Base-by-base conservation (phyloP, 2,329 filamentous ascomycete genomes). In the Didymella arachidicola region DNA sequence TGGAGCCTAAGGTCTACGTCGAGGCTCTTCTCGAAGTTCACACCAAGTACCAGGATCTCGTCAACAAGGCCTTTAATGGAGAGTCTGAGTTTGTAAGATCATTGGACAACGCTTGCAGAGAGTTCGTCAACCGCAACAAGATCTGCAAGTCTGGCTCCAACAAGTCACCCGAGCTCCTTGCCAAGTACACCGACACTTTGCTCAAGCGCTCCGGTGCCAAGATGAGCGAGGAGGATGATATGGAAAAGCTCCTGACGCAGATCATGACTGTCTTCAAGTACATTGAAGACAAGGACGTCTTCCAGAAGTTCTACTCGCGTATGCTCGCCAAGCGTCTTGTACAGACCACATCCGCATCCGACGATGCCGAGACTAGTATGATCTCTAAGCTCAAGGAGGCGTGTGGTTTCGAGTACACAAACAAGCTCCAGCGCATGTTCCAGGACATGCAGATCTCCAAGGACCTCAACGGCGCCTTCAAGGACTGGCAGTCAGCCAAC, bases 191-290 rank as follows among this genome's bases (percentile, higher is more conserved):
- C 30, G 95, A 99, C 76, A 89, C 93, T 10, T 82, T 99, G 30
- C 83, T 99, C 50, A 94, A 95, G 78, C 97, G 97, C 83, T 94
- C 77, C 18, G 70, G 92, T 66, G 91, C 90, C 29, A 96, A 93
- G 68, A 92, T 93, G 69, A 92, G 93, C 14, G 95, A 98, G 74
- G 95, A 99, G 74, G 90, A 91, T 30, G 94, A 99, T 72, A 85
- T 98, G 70, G 95, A 99, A 79, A 89, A 90, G 66, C 90, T 92
- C 30, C 82, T 98, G 29, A 88, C 87, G 19, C 92, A 97, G 77
- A 95, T 99, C 71, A 99, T 99, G 95, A 97, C 94, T 1, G 92
- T 99, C 54, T 99, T 99, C 86, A 98, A 98, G 81, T 99, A 99
- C 79, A 98, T 99, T 64, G 95, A 99, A 76, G 96, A 99, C 80